Evolutionary conservation across 2,329 filamentous ascomycete species (phyloP).

Genomic region (Phaeophleospora eucalypticola): DNA sequence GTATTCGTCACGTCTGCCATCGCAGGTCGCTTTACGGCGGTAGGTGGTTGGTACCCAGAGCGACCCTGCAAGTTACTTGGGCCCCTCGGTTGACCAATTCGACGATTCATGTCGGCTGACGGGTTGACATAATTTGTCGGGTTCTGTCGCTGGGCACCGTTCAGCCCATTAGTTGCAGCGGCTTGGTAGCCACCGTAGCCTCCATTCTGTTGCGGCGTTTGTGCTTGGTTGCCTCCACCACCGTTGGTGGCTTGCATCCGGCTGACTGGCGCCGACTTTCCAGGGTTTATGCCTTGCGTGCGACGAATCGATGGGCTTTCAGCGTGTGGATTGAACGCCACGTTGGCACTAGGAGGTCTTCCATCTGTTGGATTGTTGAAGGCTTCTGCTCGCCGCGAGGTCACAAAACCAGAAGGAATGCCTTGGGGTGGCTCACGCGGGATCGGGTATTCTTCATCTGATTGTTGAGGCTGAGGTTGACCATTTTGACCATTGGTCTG

Average conservation of each 20-base stretch:
- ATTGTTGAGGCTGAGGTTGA: slow-evolving; percentile 2
- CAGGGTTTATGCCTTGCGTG: slow-evolving; percentile 82
- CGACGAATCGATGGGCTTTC: slow-evolving; percentile 75
- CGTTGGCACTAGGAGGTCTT: slow-evolving; percentile 28
- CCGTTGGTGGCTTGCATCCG: slow-evolving; percentile 24
- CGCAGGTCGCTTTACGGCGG: slow-evolving; percentile 32
- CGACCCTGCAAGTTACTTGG: slow-evolving; percentile 36
- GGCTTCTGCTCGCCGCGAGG: slow-evolving; percentile 41
- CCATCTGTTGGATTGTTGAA: slow-evolving; percentile 34
- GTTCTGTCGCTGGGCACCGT: slow-evolving; percentile 17
- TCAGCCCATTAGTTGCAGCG: slow-evolving; percentile 13
- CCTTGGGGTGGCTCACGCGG: slow-evolving; percentile 28
- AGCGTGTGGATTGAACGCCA: slow-evolving; percentile 47
- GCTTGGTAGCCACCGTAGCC: slow-evolving; percentile 8
- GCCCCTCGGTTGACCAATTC: slow-evolving; percentile 40
- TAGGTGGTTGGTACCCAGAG: slow-evolving; percentile 44
- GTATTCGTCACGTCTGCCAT: slow-evolving; percentile 47
- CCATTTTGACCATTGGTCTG: slow-evolving; percentile 11
- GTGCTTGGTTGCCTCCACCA: slow-evolving; percentile 5
- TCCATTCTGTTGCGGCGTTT: slow-evolving; percentile 10
- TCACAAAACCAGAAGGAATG: slow-evolving; percentile 43
- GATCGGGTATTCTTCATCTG: slow-evolving; percentile 8
- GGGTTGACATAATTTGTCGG: slow-evolving; percentile 47
- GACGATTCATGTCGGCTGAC: slow-evolving; percentile 42
- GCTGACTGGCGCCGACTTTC: slow-evolving; percentile 67